Base-by-base conservation (phyloP, 2,329 filamentous ascomycete genomes). In the Sarocladium oryzae region DNA sequence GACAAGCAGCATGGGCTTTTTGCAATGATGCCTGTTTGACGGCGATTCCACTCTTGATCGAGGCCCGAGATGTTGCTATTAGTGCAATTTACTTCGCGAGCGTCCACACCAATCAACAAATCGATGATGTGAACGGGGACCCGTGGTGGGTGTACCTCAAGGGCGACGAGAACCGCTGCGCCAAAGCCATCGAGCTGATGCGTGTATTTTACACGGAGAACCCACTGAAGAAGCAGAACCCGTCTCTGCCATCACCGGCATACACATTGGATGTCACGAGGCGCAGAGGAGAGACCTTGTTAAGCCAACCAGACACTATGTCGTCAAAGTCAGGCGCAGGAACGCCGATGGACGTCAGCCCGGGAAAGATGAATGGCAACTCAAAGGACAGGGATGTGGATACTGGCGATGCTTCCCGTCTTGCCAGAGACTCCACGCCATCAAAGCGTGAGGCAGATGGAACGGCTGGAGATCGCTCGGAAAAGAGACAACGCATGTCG, bases 1-100 rank as follows among this genome's bases (percentile, higher is more conserved):
- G 92, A 51, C 91, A 96, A 67, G 83, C 88, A 0, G 87, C 89
- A 1, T 97, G 93, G 90, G 86, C 89, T 0, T 97, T 96, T 61
- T 82, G 95, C 56, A 96, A 95, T 64, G 93, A 99, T 68, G 87
- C 86, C 18, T 88, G 84, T 57, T 81, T 92, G 54, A 97, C 92
- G 1, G 81, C 85, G 36, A 76, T 97, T 46, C 95, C 91, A 54
- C 77, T 99, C 2, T 76, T 95, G 26, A 86, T 91, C 66, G 82
- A 83, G 18, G 82, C 89, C 15, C 81, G 84, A 36, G 88, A 89
- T 35, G 88, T 97, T 50, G 90, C 92, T 15, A 86, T 92, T 28
- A 85, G 84, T 23, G 85, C 90, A 16, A 79, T 99, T 23, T 96
- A 95, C 69, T 93, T 92, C 54, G 89, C 88, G 5, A 87, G 88